Evolutionary conservation across 768 basidiomycete species (phyloP), one percentile per base, ranked within the genome.

Genomic region (Phaffia tasmanica): DNA sequence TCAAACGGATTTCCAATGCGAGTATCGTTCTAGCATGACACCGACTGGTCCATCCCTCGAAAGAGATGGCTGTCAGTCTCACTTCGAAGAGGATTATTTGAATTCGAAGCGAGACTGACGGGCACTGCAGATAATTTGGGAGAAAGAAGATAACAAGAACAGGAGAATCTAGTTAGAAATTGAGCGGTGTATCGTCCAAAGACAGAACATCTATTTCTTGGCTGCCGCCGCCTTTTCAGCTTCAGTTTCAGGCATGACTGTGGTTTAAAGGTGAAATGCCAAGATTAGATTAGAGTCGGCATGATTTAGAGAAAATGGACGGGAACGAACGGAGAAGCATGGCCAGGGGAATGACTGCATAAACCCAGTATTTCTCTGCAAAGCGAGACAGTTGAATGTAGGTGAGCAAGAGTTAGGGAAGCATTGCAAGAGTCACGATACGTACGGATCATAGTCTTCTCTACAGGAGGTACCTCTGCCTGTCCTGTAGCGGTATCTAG

Each of bases 291-390:
- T 19, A 18, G 7, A 29, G 18, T 4, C 49, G 51, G 8, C 11
- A 7, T 11, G 30, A 50, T 14, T 16, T 23, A 32, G 1, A 19
- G 42, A 29, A 5, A 3, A 29, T 19, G 18, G 1, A 16, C 21
- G 18, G 9, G 5, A 30, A 51, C 62, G 32, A 32, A 63, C 62
- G 29, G 25, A 63, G 50, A 46, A 63, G 30, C 27, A 42, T 21
- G 21, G 35, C 54, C 6, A 64, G 19, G n/a, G 63, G 63, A 47
- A 64, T 56, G 18, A 53, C 54, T 8, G 55, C 55, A 56, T 64
- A 64, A 27, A 64, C 42, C 63, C 63, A 64, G 63, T 64, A 64
- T 42, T 64, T 64, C 18, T 51, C 50, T 18, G 56, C 27, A 27
- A 56, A 27, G 15, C 61, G 32, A 27, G 16, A 27, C 18, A 25